A percentile compares a stretch with the other conserved stretches of the same genome.
These are phyloP conservation scores for Fusarium aywerte DNA, from an alignment of 2,329 filamentous ascomycete genomes.

Conservation along the genomic window DNA sequence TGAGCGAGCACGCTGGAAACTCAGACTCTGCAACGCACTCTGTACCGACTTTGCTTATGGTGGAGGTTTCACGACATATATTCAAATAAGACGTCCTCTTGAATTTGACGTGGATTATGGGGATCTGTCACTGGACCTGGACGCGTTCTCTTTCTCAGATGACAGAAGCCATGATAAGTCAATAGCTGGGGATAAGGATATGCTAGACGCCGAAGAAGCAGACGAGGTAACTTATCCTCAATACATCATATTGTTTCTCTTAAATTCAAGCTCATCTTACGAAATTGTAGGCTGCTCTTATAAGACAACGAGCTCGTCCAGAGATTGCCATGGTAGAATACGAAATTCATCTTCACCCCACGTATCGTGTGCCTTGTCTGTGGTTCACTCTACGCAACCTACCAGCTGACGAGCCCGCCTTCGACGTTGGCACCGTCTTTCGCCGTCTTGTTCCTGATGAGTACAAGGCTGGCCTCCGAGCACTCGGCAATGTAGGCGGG, in stretches of 20 bases:
- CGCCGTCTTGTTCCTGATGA: constrained; percentile 74
- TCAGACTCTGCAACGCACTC: constrained; percentile 63
- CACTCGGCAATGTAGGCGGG: constrained; percentile 73
- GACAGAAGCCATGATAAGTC: constrained; percentile 29
- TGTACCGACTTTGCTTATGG: constrained; percentile 56
- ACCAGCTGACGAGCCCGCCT: constrained; percentile 64
- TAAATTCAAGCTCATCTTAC: constrained; percentile 34
- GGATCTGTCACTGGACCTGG: constrained; percentile 60
- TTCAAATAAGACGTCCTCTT: constrained; percentile 67
- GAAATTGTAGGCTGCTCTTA: constrained; percentile 55
- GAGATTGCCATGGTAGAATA: constrained; percentile 68
- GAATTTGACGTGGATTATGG: constrained; percentile 56
- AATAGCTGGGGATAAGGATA: constrained; percentile 55
- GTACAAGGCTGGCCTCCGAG: constrained; percentile 70
- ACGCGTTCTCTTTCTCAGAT: constrained; percentile 57
- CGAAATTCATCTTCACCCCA: constrained; percentile 79
- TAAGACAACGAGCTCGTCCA: constrained; percentile 46
- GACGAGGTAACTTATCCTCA: constrained; percentile 59
- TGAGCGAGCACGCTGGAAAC: constrained; percentile 64
- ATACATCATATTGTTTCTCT: constrained; percentile 4
- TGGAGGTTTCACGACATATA: constrained; percentile 61
- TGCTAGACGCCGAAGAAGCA: constrained; percentile 62
- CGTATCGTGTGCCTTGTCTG: constrained; percentile 78
- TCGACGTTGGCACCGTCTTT: constrained; percentile 76
- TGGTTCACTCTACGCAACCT: constrained; percentile 76